Conservation (phyloP, 306 rosid species). For the Canavalia gladiata region DNA sequence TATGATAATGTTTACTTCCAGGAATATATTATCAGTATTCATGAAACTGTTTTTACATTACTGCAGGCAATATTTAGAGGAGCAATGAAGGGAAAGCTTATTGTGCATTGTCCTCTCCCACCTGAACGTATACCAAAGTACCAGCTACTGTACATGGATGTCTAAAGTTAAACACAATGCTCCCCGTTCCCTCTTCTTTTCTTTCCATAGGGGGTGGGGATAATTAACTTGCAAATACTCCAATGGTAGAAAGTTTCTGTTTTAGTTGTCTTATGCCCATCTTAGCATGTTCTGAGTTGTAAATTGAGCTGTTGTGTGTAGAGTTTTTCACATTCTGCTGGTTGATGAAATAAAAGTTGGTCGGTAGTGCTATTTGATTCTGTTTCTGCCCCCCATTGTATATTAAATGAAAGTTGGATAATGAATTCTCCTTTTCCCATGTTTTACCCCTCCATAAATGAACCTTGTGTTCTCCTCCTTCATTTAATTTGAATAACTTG, state of each 20-base stretch:
- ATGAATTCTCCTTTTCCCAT: no score
- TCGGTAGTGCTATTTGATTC: not conserved
- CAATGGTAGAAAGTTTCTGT: no score
- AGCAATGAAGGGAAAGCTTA: conserved; percentile 90
- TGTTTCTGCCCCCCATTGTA: not conserved
- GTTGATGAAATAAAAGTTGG: conserved; percentile 14
- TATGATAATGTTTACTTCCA: conserved; percentile 21
- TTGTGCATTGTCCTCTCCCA: conserved; percentile 79
- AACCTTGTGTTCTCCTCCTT: no score
- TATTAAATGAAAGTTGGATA: no score
- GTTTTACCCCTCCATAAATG: no score
- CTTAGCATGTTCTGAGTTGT: no score
- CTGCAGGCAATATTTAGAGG: conserved; percentile 84
- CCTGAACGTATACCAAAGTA: conserved; percentile 73
- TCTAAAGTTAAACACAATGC: conserved; percentile 44
- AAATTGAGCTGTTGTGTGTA: no score
- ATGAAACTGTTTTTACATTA: conserved; percentile 37
- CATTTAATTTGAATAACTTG: no score
- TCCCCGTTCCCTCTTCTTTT: not conserved
- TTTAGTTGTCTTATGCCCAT: no score
- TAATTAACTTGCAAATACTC: no score
- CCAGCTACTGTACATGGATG: conserved; percentile 78
- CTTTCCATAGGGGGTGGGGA: not conserved
- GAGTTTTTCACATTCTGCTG: not conserved
- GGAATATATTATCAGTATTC: conserved; percentile 7